Evolutionary conservation across 371 early-diverging fungal genomes (phyloP).

Genomic region (Hamiltosporidium tvaerminnensis): DNA sequence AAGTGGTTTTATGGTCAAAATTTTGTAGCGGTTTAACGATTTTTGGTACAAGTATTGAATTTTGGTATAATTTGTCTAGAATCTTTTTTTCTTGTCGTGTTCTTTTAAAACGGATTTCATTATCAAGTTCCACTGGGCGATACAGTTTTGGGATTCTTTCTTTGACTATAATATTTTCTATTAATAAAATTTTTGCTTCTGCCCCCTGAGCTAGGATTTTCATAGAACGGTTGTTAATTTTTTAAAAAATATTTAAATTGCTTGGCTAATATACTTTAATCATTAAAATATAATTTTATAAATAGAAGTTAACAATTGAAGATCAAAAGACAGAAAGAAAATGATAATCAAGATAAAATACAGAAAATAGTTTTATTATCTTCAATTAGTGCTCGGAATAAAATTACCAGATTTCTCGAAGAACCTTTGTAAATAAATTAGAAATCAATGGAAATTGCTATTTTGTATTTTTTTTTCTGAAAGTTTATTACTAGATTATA

Average conservation of each 20-base stretch:
- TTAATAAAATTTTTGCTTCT: constrained; percentile 40
- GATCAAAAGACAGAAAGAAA: no score
- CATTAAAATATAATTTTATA: no score
- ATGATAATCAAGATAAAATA: no score
- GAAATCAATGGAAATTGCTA: no score
- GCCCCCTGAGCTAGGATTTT: constrained; percentile 48
- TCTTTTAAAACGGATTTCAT: constrained; percentile 31
- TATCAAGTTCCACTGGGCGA: constrained; percentile 42
- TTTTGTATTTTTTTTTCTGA: no score
- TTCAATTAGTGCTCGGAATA: no score
- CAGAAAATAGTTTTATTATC: no score
- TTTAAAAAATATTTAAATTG: constrained; percentile 1
- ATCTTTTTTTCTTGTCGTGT: constrained; percentile 36
- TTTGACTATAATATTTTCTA: constrained; percentile 31
- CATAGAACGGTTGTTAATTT: constrained; percentile 3
- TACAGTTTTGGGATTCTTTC: constrained; percentile 40
- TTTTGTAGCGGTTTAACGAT: neutral
- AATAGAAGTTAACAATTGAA: no score
- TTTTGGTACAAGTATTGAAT: constrained; percentile 19
- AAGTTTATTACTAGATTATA: no score
- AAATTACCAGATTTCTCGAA: no score
- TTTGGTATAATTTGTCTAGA: constrained; percentile 23
- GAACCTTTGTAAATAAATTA: no score
- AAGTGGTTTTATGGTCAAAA: constrained; percentile 15
- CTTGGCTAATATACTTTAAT: no score